A percentile compares a stretch with the other conserved stretches of the same genome.
Evolutionary conservation across 768 basidiomycete genomes (phyloP).

Genomic region (Mycena leptocephala): DNA sequence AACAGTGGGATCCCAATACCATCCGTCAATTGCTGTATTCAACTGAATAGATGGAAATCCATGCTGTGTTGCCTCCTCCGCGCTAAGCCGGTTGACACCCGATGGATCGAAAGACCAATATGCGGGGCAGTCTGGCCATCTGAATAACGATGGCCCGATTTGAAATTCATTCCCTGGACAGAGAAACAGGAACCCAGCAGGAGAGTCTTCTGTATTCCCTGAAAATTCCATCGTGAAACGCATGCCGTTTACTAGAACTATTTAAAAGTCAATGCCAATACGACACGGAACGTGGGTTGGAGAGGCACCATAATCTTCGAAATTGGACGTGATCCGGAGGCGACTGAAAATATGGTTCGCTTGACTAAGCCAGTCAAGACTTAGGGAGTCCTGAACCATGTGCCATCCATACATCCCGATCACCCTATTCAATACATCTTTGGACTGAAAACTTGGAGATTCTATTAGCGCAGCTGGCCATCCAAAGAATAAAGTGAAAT

Average conservation of each 20-base stretch:
- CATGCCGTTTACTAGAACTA: background rate
- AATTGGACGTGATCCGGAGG: background rate
- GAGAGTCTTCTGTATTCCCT: background rate
- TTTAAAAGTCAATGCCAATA: background rate
- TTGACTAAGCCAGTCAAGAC: conserved; percentile 8
- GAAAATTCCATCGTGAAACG: background rate
- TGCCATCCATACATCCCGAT: background rate
- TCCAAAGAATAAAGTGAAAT: background rate
- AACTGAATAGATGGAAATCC: background rate
- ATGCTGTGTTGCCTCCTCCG: background rate
- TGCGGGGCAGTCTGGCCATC: too few relatives aligned
- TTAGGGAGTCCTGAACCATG: background rate
- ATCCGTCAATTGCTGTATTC: background rate
- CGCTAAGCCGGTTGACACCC: too few relatives aligned
- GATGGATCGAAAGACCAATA: too few relatives aligned
- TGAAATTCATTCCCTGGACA: too few relatives aligned
- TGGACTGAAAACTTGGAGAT: background rate
- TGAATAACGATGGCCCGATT: too few relatives aligned
- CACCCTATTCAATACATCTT: background rate
- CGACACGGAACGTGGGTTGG: too few relatives aligned
- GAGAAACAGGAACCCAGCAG: conserved; percentile 4
- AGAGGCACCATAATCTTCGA: conserved; percentile 6
- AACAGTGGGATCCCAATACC: background rate
- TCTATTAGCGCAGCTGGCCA: background rate
- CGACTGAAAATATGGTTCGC: too few relatives aligned